Base-by-base conservation (phyloP, 106 monocot genomes). In the Allium fistulosum region DNA sequence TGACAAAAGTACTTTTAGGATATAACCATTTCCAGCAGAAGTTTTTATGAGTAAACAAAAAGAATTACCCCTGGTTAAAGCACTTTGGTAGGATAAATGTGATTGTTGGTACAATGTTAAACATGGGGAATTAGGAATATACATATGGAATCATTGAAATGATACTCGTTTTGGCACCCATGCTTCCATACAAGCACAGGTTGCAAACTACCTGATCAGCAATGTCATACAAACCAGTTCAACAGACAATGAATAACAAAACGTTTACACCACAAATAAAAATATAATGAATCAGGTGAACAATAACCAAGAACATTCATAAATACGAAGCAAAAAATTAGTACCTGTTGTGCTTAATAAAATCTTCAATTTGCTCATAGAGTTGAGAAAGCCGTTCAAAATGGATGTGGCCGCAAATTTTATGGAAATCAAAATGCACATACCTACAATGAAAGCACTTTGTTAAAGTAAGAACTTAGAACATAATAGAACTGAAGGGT, bases 381-480 rank as follows among this genome's bases (percentile, higher is more conserved):
- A 99, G 93, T 46, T 83, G 71, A 79, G 93, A 90, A 45, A 99
- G 93, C 9, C 83, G 83, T 75, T 99, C 99, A 93, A 99, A 99
- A 80, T 92, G 93, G 57, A 87, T 80, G 81, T 99, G 93, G 13
- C 99, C 99, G 60, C 99, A 99, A 74, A 93, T 80, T 18, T 61
- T 71, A 68, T 99, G 99, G 55, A 99, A 99, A 69, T 99, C 99
- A 83, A 99, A 99, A 77, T 99, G 99, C 22, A 99, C 68, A 79
- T 99, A 99, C 75, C 99, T 99, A 62, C 70, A 83, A 70, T 13
- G 62, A 8, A 46, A 79, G 55, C 10, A 55, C 48, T 68, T 66
- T 69, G 75, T 46, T 18, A 16, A 11, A 53, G 49, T 0, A 49
- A 68, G 7, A 17, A 17, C 18, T 26, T 5, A 45, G 14, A 37